Conservation (phyloP, 1,139 yeast species). For the Arxiozyma slooffiae region DNA sequence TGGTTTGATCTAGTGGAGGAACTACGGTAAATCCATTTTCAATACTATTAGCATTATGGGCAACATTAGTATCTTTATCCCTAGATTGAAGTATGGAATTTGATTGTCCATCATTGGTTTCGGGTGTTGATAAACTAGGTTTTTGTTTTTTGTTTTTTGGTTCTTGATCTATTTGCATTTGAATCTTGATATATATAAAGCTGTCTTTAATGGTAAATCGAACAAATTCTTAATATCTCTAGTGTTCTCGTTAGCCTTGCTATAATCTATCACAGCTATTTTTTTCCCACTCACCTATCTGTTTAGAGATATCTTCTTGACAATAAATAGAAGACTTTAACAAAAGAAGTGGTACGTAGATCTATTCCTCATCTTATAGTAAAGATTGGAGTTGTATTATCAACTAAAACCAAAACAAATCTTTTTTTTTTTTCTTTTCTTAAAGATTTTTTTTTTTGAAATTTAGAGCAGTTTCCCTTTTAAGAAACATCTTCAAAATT, state of each 20-base stretch:
- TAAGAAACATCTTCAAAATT: neutral
- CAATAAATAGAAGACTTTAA: too few relatives aligned
- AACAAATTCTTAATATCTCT: too few relatives aligned
- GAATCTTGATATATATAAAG: too few relatives aligned
- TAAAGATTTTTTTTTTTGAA: neutral
- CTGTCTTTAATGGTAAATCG: neutral
- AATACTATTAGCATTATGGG: neutral
- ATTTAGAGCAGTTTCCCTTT: neutral
- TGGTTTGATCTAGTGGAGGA: neutral
- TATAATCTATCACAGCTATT: neutral
- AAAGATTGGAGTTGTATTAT: too few relatives aligned
- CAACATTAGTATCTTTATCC: neutral
- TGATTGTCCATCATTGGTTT: neutral
- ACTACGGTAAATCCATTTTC: neutral
- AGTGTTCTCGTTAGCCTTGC: neutral
- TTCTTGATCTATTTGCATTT: neutral
- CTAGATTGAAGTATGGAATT: neutral
- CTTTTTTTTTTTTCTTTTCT: too few relatives aligned
- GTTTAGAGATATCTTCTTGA: neutral
- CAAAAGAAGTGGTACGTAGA: too few relatives aligned
- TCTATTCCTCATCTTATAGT: too few relatives aligned
- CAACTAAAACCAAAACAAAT: neutral
- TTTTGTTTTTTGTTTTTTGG: slow-evolving; percentile 1
- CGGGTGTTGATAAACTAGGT: neutral
- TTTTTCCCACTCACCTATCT: too few relatives aligned